Evolutionary conservation across 371 early-diverging fungal genomes (phyloP).

Genomic region (Basidiobolus meristosporus): DNA sequence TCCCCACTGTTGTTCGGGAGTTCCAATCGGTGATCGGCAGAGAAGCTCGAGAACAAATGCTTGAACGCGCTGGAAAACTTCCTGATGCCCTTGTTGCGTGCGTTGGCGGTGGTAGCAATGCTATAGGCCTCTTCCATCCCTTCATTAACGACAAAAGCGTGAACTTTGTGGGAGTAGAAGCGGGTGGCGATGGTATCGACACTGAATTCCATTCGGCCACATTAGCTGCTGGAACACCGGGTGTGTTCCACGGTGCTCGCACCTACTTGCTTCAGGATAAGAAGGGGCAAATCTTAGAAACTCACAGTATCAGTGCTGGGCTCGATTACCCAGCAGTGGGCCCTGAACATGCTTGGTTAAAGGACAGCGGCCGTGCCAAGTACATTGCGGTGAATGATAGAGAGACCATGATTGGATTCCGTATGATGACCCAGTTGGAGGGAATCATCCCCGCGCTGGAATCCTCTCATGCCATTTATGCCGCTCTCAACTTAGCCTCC

Average conservation of each 20-base stretch:
- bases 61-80: slow-evolving; percentile 54
- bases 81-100: slow-evolving; percentile 90
- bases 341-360: slow-evolving; percentile 87
- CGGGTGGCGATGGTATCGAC: slow-evolving; percentile 76
- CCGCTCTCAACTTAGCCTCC: slow-evolving; percentile 59
- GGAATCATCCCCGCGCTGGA: slow-evolving; percentile 92
- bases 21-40: slow-evolving; percentile 88
- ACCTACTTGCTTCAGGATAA: slow-evolving; percentile 85
- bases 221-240: slow-evolving; percentile 64
- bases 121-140: slow-evolving; percentile 94
- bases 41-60: slow-evolving; percentile 71
- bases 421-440: slow-evolving; percentile 67
- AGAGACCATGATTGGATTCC: slow-evolving; percentile 81
- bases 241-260: slow-evolving; percentile 90
- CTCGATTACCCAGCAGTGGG: slow-evolving; percentile 96
- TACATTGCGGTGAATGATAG: slow-evolving; percentile 72
- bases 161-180: slow-evolving; percentile 81
- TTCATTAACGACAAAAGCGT: slow-evolving; percentile 73
- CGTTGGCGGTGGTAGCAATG: slow-evolving; percentile 91
- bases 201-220: slow-evolving; percentile 83
- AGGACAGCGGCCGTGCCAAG: slow-evolving; percentile 70
- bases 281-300: slow-evolving; percentile 87
- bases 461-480: slow-evolving; percentile 82
- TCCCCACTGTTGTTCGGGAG: slow-evolving; percentile 87
- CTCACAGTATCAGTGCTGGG: slow-evolving; percentile 86